Percentiles rank a stretch among this genome's conserved stretches.
These are phyloP conservation scores for Fusarium sp. DNA, from an alignment of 2,329 filamentous ascomycete genomes.

Conservation along the genomic window DNA sequence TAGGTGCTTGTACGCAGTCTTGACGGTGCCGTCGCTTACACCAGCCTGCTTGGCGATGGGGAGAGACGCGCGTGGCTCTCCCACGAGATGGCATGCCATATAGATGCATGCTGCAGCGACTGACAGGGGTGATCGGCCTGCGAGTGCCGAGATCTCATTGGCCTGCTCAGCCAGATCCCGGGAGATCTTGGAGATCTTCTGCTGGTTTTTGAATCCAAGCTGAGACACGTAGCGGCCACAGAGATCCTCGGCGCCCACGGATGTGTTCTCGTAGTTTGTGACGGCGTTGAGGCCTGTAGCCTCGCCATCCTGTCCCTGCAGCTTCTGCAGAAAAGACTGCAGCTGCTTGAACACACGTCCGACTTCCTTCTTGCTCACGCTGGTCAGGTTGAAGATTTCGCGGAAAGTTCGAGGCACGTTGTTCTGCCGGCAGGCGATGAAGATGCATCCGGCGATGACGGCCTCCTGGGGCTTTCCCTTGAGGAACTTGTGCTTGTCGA, in stretches of 20 bases:
- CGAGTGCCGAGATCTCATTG: conserved; percentile 81
- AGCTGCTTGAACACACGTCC: conserved; percentile 94
- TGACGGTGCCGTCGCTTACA: conserved; percentile 96
- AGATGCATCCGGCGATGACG: conserved; percentile 95
- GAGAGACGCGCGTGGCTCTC: conserved; percentile 81
- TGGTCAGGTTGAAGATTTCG: conserved; percentile 93
- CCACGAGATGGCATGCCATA: conserved; percentile 91
- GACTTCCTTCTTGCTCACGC: conserved; percentile 97
- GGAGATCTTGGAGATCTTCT: conserved; percentile 83
- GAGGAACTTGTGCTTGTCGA: conserved; percentile 92
- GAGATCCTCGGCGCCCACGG: conserved; percentile 85
- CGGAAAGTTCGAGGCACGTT: conserved; percentile 89
- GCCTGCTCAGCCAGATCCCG: conserved; percentile 83
- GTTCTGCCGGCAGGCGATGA: conserved; percentile 95
- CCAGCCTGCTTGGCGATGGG: conserved; percentile 87
- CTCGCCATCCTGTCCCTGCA: conserved; percentile 69
- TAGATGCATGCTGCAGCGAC: conserved; percentile 97
- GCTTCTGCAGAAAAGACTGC: conserved; percentile 85
- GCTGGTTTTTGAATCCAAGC: conserved; percentile 77
- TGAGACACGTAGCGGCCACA: conserved; percentile 91
- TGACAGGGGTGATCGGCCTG: conserved; percentile 92
- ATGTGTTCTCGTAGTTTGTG: conserved; percentile 79
- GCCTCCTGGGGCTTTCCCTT: conserved; percentile 96
- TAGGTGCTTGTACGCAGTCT: conserved; percentile 92
- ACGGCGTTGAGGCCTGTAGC: conserved; percentile 65